Evolutionary conservation across 768 basidiomycete species (phyloP), one percentile per base, ranked within the genome.

Genomic region (Mycena filopes): DNA sequence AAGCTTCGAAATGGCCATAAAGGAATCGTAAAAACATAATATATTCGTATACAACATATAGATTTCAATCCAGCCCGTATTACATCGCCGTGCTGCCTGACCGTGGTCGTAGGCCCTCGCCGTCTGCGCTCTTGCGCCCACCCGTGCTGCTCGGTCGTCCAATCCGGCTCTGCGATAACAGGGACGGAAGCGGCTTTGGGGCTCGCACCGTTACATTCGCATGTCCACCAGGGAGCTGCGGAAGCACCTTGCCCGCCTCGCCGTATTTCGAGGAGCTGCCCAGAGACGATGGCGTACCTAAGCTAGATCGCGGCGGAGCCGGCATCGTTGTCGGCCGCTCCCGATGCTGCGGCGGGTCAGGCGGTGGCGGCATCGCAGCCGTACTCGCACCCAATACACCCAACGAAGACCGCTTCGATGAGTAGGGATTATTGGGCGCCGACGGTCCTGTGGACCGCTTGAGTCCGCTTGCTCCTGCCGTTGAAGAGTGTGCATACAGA

Each of bases 381-480:
- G 82, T 76, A 69, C 80, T 83, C 15, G 84, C 77, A 51, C 88
- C 31, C 58, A 50, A 33, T 12, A 43, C 41, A 11, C 60, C 88
- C n/a, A 91, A 72, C 2, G 91, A 92, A 21, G 87, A 84, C 58
- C 90, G 84, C 70, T 92, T 90, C 42, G 77, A 65, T 67, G 72
- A 71, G 64, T 77, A 78, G 55, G 77, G 78, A 62, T 75, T 82
- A 75, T 57, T 57, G 36, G 74, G 71, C 20, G 80, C 79, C 29
- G 80, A 72, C 18, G 87, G 85, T 0, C 84, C 87, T 26, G 80
- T 85, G 1, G 90, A 89, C 45, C 89, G 86, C 75, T 91, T 93
- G 62, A 86, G 71, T 3, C 84, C 84, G 31, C 77, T 75, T 13
- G 74, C 73, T 12, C 82, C 82, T 23, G 80, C 68, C 18, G 75